Evolutionary conservation across 1,284 basidiomycete species (phyloP), one percentile per base, ranked within the genome.

Genomic region (Trichosporon ovoides): DNA sequence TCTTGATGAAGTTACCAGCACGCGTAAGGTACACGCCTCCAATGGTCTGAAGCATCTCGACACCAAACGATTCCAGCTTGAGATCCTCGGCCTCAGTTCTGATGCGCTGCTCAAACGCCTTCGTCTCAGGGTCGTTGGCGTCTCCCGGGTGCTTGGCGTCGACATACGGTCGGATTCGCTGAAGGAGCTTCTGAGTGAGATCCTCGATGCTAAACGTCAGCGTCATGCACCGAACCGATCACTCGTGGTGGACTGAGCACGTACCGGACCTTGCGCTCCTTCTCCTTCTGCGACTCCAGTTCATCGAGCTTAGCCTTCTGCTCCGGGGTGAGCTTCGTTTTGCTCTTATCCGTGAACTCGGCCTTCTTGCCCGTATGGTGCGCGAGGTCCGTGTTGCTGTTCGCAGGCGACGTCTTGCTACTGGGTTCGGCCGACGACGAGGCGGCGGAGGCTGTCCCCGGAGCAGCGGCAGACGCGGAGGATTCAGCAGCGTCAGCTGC

Each of bases 61-160:
- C 87, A 57, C 96, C 96, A 76, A 99, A 99, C 66, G 91, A 95
- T 80, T 99, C 96, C 59, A 98, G 79, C 81, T 98, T 98, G 70
- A 99, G 77, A 79, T 99, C 96, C 65, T 97, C 92, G 1, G 91
- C 92, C 77, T 99, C 96, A 46, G 84, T 81, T 71, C 79, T 83
- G 76, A 97, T 90, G 75, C 83, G 85, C 55, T 82, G 81, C 75
- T 89, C 86, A 71, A 94, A 95, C 19, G 82, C 81, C 58, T 77
- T 76, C 6, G 89, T 91, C 79, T 98, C 95, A 0, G 85, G 79
- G 72, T 98, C 95, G 58, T 88, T 86, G 64, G 84, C 83, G 19
- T 85, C 89, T 9, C 93, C 94, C 1, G 95, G 94, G 55, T 85
- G 81, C 72, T 88, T 86, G 40, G 94, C 92, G 69, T 93, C 88